Evolutionary conservation across 2,329 filamentous ascomycete genomes (phyloP).

Genomic region (Xylariaceae sp.): DNA sequence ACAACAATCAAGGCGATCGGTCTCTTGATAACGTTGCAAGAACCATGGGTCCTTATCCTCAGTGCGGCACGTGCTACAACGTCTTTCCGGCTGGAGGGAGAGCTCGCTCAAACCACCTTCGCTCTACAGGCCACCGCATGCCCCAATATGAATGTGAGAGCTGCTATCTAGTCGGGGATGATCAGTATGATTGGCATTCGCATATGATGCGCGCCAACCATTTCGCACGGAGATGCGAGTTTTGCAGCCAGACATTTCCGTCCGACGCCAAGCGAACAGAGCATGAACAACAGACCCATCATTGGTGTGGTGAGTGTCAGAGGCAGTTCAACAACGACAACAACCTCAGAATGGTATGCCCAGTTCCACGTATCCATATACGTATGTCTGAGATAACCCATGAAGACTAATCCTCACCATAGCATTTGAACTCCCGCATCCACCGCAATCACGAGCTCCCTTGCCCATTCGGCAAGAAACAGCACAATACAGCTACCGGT

Average conservation of each 20-base stretch:
- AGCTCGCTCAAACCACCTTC: slow-evolving; percentile 18
- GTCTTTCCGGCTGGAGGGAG: slow-evolving; percentile 7
- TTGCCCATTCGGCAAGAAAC: slow-evolving; percentile 53
- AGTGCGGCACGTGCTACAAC: slow-evolving; percentile 20
- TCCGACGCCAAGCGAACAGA: slow-evolving; percentile 12
- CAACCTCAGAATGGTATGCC: slow-evolving; percentile 31
- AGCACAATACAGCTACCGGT: slow-evolving; percentile 49
- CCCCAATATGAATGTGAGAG: slow-evolving; percentile 20
- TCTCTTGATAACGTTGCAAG: background rate
- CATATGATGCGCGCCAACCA: slow-evolving; percentile 32
- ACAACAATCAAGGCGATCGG: background rate
- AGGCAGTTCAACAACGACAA: slow-evolving; percentile 31
- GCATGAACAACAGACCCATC: slow-evolving; percentile 30
- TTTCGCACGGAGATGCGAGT: slow-evolving; percentile 26
- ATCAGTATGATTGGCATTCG: slow-evolving; percentile 8
- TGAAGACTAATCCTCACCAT: background rate
- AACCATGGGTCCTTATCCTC: slow-evolving; percentile 6
- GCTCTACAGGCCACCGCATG: slow-evolving; percentile 8
- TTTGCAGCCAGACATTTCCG: slow-evolving; percentile 23
- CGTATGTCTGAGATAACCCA: no score
- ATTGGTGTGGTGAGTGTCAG: slow-evolving; percentile 33
- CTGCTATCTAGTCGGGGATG: slow-evolving; percentile 15
- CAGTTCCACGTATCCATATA: background rate
- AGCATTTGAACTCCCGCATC: slow-evolving; percentile 53
- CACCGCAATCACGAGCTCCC: slow-evolving; percentile 43